These are phyloP conservation scores for Pichia californica DNA, from an alignment of 805 yeast species.

Conservation along the genomic window DNA sequence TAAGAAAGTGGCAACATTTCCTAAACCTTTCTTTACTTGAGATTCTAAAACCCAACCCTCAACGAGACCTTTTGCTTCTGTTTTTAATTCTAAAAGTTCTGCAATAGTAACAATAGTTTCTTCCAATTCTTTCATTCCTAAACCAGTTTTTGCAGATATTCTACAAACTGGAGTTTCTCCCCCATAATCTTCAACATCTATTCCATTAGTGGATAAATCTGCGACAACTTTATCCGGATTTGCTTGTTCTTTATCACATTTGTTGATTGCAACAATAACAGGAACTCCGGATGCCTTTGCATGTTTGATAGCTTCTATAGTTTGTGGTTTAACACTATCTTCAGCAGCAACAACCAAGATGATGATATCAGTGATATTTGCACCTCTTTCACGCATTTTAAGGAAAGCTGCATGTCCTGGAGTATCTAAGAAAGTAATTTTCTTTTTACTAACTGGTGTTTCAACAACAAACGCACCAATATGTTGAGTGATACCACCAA, in stretches of 20 bases:
- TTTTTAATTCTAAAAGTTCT: constrained; percentile 73
- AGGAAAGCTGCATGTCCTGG: constrained; percentile 98
- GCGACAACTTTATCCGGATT: constrained; percentile 69
- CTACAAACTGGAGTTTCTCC: constrained; percentile 89
- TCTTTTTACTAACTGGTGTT: constrained; percentile 67
- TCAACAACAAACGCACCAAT: constrained; percentile 92
- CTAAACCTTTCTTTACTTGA: constrained; percentile 72
- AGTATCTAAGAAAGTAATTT: constrained; percentile 87
- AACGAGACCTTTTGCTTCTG: constrained; percentile 43
- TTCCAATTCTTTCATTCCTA: constrained; percentile 83
- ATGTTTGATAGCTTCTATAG: constrained; percentile 91
- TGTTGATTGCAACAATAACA: constrained; percentile 85
- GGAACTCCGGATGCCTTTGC: constrained; percentile 78
- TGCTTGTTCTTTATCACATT: constrained; percentile 77
- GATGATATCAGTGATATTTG: constrained; percentile 86
- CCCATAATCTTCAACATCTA: constrained; percentile 88
- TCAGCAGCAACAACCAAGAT: constrained; percentile 94
- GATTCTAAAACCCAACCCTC: constrained; percentile 94
- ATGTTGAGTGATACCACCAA: constrained; percentile 96
- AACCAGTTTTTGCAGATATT: constrained; percentile 84
- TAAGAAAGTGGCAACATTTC: constrained; percentile 79
- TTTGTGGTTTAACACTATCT: constrained; percentile 97
- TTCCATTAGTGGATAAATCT: constrained; percentile 70
- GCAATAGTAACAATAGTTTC: constrained; percentile 82
- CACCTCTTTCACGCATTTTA: constrained; percentile 96